phyloP scores from a whole-genome alignment of 2,329 filamentous ascomycete species.

The Podosphaera aphanis region DNA sequence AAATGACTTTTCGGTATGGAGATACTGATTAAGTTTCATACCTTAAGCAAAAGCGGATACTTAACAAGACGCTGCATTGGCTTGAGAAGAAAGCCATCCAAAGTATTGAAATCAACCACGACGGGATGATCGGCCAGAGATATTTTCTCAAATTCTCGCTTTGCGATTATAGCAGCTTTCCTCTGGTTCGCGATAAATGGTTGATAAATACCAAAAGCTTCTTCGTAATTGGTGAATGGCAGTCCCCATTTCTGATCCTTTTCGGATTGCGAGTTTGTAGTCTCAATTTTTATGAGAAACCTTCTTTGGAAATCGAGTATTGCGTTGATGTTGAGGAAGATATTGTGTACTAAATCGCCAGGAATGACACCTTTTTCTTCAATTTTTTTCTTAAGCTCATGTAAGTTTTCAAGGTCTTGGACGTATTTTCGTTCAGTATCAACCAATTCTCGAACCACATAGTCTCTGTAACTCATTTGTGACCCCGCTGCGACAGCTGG shows the following conservation, averaged over 20 bases:
- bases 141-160: constrained; percentile 72
- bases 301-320: constrained; percentile 88
- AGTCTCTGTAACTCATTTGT: constrained; percentile 51
- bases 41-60: constrained; percentile 74
- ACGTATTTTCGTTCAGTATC: constrained; percentile 95
- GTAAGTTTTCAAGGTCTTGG: constrained; percentile 82
- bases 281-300: constrained; percentile 88
- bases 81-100: constrained; percentile 84
- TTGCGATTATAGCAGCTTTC: constrained; percentile 66
- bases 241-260: constrained; percentile 76
- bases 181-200: constrained; percentile 94
- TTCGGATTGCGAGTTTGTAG: constrained; percentile 65
- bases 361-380: constrained; percentile 73
- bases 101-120: constrained; percentile 63
- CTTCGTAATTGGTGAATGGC: constrained; percentile 67
- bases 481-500: constrained; percentile 27
- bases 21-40: constrained; percentile 19
- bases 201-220: constrained; percentile 78
- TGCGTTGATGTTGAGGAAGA: constrained; percentile 88
- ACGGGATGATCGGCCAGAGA: constrained; percentile 52
- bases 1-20: background rate
- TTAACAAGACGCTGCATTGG: constrained; percentile 91
- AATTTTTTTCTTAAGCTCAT: constrained; percentile 72
- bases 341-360: constrained; percentile 76
- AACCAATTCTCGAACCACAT: constrained; percentile 77